Conservation (phyloP, 1,284 basidiomycete genomes). For the Veloboletus limbatus region DNA sequence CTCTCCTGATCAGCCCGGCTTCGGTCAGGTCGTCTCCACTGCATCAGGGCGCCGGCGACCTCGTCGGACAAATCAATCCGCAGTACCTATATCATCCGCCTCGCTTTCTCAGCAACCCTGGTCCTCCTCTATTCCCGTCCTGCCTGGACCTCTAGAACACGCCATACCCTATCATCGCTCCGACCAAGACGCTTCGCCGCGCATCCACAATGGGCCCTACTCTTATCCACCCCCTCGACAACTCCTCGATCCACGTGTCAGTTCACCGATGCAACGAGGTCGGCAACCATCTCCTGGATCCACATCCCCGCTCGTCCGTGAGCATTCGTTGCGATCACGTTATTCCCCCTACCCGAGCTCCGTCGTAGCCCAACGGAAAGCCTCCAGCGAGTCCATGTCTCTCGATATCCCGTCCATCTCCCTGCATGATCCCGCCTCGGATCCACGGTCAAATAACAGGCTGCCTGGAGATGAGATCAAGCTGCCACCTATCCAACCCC, state of each 20-base stretch:
- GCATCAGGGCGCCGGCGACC: conserved; percentile 60
- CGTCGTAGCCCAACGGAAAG: conserved; percentile 25
- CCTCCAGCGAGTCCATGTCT: conserved; percentile 34
- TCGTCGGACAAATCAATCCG: conserved; percentile 43
- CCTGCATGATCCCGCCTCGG: conserved; percentile 24
- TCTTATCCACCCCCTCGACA: conserved; percentile 32
- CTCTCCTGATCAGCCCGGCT: conserved; percentile 78
- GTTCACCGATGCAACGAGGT: conserved; percentile 28
- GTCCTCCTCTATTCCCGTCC: conserved; percentile 29
- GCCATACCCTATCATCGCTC: conserved; percentile 23
- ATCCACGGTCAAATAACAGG: conserved; percentile 20
- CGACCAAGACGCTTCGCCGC: conserved; percentile 28
- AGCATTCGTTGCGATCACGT: conserved; percentile 31
- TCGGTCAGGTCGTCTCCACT: conserved; percentile 70
- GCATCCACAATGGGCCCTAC: conserved; percentile 25
- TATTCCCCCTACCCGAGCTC: conserved; percentile 45
- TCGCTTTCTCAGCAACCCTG: conserved; percentile 29
- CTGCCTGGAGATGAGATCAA: conserved; percentile 42
- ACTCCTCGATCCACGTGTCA: conserved; percentile 28
- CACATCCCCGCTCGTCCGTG: conserved; percentile 31
- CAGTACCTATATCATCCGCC: conserved; percentile 22
- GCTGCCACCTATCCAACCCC: conserved; percentile 51
- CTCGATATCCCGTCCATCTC: conserved; percentile 44
- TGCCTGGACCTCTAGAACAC: conserved; percentile 25
- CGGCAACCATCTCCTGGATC: conserved; percentile 27